Evolutionary conservation across 352 stramenopile genomes (phyloP).

Genomic region (Phytophthora citrophthora): DNA sequence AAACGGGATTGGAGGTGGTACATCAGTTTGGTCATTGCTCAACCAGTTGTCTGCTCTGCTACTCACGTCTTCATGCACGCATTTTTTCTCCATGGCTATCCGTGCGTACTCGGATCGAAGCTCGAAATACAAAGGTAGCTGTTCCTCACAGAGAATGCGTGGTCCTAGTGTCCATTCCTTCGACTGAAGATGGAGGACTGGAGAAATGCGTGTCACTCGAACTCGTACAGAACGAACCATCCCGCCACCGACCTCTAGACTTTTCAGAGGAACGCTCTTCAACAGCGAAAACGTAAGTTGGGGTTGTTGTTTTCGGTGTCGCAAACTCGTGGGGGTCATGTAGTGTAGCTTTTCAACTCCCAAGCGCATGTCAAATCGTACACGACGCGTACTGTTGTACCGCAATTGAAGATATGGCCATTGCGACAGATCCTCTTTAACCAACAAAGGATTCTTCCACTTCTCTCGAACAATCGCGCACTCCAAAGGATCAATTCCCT

Average conservation of each 20-base stretch:
- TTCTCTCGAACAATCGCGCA: constrained; percentile 48
- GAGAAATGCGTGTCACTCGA: constrained; percentile 56
- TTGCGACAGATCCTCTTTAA: constrained; percentile 51
- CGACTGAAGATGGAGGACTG: constrained; percentile 65
- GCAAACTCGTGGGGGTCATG: constrained; percentile 1
- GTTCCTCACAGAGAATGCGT: constrained; percentile 70
- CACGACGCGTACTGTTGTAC: constrained; percentile 73
- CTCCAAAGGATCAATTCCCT: constrained; percentile 75
- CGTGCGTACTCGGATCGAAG: constrained; percentile 44
- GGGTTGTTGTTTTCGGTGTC: constrained; percentile 24
- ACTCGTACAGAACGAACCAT: constrained; percentile 69
- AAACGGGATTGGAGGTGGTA: constrained; percentile 61
- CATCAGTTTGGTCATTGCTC: constrained; percentile 27
- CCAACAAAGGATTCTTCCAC: constrained; percentile 60
- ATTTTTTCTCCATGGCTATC: constrained; percentile 17
- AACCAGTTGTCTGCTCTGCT: constrained; percentile 14
- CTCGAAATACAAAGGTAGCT: constrained; percentile 56
- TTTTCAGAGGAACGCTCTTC: constrained; percentile 70
- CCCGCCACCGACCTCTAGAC: constrained; percentile 63
- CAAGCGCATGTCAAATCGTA: constrained; percentile 44
- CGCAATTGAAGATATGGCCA: constrained; percentile 72
- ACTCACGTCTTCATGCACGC: constrained; percentile 15
- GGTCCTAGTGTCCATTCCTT: constrained; percentile 71
- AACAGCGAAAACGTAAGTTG: constrained; percentile 55
- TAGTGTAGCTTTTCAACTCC: constrained; percentile 52